Evolutionary conservation across 306 rosid species (phyloP).

Genomic region (Lathyrus aphaca): DNA sequence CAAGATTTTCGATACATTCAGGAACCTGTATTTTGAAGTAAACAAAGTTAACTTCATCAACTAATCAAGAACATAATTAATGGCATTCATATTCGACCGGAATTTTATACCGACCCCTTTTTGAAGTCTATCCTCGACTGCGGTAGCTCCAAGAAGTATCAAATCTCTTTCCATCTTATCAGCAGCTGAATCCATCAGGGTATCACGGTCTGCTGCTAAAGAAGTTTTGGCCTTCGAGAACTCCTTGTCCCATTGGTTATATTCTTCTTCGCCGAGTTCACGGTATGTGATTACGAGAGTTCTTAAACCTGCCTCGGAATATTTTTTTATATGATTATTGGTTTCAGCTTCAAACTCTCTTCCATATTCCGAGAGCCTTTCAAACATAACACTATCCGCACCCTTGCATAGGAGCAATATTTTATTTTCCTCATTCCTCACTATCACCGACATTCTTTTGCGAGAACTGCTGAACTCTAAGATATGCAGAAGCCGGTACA

Average conservation of each 20-base stretch:
- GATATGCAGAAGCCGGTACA: conserved; percentile 71
- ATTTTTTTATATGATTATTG: conserved; percentile 65
- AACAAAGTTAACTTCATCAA: conserved; percentile 32
- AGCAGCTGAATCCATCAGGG: conserved; percentile 59
- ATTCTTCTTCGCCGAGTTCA: conserved; percentile 68
- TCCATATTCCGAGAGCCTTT: conserved; percentile 72
- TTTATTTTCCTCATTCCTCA: conserved; percentile 63
- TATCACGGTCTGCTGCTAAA: conserved; percentile 58
- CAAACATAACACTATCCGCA: conserved; percentile 88
- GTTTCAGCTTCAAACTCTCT: conserved; percentile 70
- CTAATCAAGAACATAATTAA: conserved; percentile 26
- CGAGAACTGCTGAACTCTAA: conserved; percentile 89
- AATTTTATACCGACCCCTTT: conserved; percentile 61
- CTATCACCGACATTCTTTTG: conserved; percentile 94
- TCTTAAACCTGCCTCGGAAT: conserved; percentile 88
- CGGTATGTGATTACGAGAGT: conserved; percentile 73
- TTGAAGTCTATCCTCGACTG: conserved; percentile 89
- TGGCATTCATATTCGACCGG: conserved; percentile 3
- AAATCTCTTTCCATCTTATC: conserved; percentile 71
- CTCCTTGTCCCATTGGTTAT: conserved; percentile 62
- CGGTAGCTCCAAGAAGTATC: conserved; percentile 85
- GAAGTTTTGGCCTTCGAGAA: conserved; percentile 66
- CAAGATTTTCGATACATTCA: conserved; percentile 74
- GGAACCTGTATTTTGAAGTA: conserved; percentile 71
- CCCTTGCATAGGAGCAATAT: conserved; percentile 86